Evolutionary conservation across 805 yeast species (phyloP).

Genomic region (Barnettozyma vustinii): DNA sequence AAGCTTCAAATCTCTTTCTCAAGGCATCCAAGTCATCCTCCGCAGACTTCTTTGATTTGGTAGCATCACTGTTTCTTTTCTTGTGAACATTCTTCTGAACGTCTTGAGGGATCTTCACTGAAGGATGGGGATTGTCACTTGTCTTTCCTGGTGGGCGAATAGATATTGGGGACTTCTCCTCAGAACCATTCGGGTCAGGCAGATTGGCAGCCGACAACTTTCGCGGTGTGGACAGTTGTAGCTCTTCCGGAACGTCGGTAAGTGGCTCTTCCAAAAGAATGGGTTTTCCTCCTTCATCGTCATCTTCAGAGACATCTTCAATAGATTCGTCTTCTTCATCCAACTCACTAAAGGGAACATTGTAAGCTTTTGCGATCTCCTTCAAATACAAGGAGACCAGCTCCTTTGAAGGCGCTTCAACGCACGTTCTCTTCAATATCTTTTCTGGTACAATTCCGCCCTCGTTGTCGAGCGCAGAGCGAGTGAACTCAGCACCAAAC

Average conservation of each 20-base stretch:
- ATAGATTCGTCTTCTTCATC: conserved; percentile 22
- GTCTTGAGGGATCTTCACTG: conserved; percentile 36
- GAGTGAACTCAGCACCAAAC: conserved; percentile 61
- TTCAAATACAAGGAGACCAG: conserved; percentile 65
- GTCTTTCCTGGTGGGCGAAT: conserved; percentile 38
- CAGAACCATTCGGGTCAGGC: conserved; percentile 13
- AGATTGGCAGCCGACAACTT: conserved; percentile 17
- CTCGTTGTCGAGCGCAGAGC: conserved; percentile 44
- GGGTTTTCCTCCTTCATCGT: conserved; percentile 30
- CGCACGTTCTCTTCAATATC: conserved; percentile 54
- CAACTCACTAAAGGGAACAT: conserved; percentile 64
- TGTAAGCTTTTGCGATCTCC: conserved; percentile 79
- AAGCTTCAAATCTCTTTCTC: conserved; percentile 71
- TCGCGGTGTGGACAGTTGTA: conserved; percentile 18
- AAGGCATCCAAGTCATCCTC: conserved; percentile 57
- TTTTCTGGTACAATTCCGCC: conserved; percentile 59
- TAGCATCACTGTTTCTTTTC: conserved; percentile 22
- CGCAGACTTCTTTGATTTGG: conserved; percentile 19
- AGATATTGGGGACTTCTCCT: conserved; percentile 34
- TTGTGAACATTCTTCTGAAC: conserved; percentile 32
- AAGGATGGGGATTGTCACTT: conserved; percentile 34
- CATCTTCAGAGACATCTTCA: conserved; percentile 29
- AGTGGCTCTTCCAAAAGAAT: conserved; percentile 32
- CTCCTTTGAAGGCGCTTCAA: conserved; percentile 59
- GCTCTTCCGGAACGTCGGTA: conserved; percentile 19